These are phyloP conservation scores for Pluteus cervinus DNA, from an alignment of 768 basidiomycete genomes.

Conservation along the genomic window DNA sequence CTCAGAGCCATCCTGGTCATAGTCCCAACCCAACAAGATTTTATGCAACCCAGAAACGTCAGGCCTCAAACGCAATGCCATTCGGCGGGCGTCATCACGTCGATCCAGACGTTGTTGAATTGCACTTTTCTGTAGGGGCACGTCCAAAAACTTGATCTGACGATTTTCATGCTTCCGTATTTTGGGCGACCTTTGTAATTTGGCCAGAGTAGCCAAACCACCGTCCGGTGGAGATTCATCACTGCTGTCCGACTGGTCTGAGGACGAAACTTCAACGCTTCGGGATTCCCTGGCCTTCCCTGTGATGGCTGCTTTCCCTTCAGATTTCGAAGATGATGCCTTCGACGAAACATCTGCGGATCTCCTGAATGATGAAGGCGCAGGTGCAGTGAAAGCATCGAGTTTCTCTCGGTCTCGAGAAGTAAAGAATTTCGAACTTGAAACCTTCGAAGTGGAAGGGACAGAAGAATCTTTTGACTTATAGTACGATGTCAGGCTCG, in stretches of 20 bases:
- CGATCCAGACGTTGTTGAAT: conserved; percentile 45
- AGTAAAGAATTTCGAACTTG: conserved; percentile 19
- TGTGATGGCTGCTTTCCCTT: too few species aligned
- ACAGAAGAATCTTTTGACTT: conserved; percentile 5
- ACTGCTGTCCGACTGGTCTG: conserved; percentile 45
- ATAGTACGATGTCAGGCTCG: conserved; percentile 5
- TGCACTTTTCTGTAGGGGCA: conserved; percentile 38
- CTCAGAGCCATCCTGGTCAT: conserved; percentile 54
- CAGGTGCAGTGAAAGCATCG: too few species aligned
- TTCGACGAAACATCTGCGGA: too few species aligned
- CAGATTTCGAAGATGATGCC: too few species aligned
- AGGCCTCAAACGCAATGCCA: conserved; percentile 70
- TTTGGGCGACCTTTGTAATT: conserved; percentile 56
- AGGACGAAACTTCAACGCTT: too few species aligned
- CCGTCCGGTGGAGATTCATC: conserved; percentile 35
- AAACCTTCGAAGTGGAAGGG: conserved; percentile 8
- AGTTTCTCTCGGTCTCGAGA: conserved; percentile 27
- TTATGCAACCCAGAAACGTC: conserved; percentile 77
- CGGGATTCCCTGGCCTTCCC: too few species aligned
- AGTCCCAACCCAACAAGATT: conserved; percentile 81
- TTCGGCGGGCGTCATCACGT: conserved; percentile 56
- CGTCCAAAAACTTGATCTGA: conserved; percentile 57
- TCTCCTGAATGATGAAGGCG: too few species aligned
- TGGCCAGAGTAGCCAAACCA: conserved; percentile 48
- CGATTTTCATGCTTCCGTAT: conserved; percentile 57